Evolutionary conservation across 495 filamentous ascomycete genomes (phyloP).

Genomic region (Parachaetomium inaequale): DNA sequence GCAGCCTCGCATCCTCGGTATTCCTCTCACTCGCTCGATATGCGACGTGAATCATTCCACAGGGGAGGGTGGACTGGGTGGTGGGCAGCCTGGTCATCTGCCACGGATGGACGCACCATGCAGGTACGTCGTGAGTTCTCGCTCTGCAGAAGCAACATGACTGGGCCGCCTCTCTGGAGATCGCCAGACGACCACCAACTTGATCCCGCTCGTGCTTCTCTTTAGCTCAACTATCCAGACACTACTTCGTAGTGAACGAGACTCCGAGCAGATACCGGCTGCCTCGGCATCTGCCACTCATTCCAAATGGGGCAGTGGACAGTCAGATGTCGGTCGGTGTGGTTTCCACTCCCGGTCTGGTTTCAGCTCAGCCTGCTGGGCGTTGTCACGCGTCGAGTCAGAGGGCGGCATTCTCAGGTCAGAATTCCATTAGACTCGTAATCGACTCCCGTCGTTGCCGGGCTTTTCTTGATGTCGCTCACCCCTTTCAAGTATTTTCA

Average conservation of each 20-base stretch:
- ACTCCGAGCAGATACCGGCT: neutral
- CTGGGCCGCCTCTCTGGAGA: neutral
- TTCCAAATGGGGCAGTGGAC: slow-evolving; percentile 7
- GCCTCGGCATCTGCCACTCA: slow-evolving; percentile 1
- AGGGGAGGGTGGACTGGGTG: neutral
- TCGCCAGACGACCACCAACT: neutral
- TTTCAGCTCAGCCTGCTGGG: slow-evolving; percentile 20
- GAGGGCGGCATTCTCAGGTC: neutral
- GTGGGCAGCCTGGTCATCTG: slow-evolving; percentile 16
- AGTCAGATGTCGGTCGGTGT: slow-evolving; percentile 11
- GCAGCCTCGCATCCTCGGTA: slow-evolving; percentile 5
- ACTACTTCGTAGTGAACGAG: neutral
- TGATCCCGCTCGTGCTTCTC: neutral
- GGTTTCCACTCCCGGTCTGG: slow-evolving; percentile 7
- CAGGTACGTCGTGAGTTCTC: slow-evolving; percentile 20
- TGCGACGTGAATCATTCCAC: slow-evolving; percentile 7
- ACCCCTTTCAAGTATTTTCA: slow-evolving; percentile 1
- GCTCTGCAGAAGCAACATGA: neutral
- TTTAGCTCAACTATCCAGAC: neutral
- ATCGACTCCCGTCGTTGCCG: slow-evolving; percentile 11
- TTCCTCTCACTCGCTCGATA: slow-evolving; percentile 7
- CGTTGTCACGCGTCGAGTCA: slow-evolving; percentile 19
- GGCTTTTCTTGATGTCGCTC: neutral
- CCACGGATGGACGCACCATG: slow-evolving; percentile 12
- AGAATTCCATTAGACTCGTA: slow-evolving; percentile 11